Percentiles rank a stretch among this genome's conserved stretches.
Evolutionary conservation across 805 yeast genomes (phyloP).

Genomic region (Lipomyces yamadae): DNA sequence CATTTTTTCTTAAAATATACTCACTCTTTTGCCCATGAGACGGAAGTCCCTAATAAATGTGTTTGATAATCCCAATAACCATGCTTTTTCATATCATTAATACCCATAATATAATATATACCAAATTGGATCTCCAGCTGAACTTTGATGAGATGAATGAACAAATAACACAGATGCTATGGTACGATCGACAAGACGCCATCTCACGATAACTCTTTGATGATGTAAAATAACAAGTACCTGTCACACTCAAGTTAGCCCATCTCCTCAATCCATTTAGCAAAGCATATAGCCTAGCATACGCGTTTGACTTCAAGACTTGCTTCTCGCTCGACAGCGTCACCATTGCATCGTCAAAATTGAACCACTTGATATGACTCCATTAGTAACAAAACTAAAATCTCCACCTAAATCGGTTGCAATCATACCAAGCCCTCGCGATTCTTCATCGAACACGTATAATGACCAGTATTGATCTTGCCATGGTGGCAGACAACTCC

Average conservation of each 20-base stretch:
- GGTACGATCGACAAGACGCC: background rate
- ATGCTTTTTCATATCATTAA: background rate
- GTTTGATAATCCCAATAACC: background rate
- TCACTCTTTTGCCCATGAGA: too few species aligned
- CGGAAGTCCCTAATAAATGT: too few species aligned
- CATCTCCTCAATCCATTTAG: background rate
- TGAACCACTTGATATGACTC: conserved; percentile 64
- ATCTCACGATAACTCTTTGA: conserved; percentile 26
- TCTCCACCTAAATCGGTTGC: too few species aligned
- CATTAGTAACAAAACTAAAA: background rate
- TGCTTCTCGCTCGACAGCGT: conserved; percentile 65
- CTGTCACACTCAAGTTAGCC: conserved; percentile 6
- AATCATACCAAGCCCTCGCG: conserved; percentile 53
- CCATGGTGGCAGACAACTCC: conserved; percentile 91
- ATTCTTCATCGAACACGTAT: conserved; percentile 75
- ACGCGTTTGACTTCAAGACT: conserved; percentile 76
- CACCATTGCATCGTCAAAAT: conserved; percentile 87
- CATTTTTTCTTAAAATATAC: too few species aligned
- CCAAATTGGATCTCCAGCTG: background rate
- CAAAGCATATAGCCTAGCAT: conserved; percentile 49
- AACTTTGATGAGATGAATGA: background rate
- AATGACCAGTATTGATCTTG: conserved; percentile 94
- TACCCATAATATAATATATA: background rate
- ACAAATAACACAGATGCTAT: background rate
- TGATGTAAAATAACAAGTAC: conserved; percentile 35